These are phyloP conservation scores for Aspergillus taichungensis DNA, from an alignment of 495 filamentous ascomycete genomes.

Conservation along the genomic window DNA sequence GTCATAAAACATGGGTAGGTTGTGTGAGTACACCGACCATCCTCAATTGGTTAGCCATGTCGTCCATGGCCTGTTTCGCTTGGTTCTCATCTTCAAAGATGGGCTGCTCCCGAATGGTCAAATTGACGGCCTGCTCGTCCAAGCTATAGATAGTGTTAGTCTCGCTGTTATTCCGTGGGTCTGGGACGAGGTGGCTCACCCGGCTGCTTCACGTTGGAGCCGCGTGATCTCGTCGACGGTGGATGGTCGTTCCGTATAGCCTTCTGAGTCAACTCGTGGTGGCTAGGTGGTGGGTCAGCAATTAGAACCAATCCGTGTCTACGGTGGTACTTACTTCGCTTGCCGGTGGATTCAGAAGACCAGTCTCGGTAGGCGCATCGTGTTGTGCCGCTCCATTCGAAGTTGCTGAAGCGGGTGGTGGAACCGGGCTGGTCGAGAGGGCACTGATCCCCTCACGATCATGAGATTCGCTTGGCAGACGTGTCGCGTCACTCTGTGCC, in stretches of 20 bases:
- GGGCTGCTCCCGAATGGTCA: slow-evolving; percentile 87
- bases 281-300: slow-evolving; percentile 10
- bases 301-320: background rate
- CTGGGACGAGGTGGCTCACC: slow-evolving; percentile 29
- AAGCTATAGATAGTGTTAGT: slow-evolving; percentile 28
- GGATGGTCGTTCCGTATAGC: slow-evolving; percentile 59
- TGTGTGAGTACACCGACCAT: slow-evolving; percentile 37
- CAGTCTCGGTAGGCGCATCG: slow-evolving; percentile 12
- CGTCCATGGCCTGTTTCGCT: slow-evolving; percentile 79
- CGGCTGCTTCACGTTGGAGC: slow-evolving; percentile 69
- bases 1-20: slow-evolving; percentile 4
- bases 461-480: slow-evolving; percentile 25
- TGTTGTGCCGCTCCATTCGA: slow-evolving; percentile 26
- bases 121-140: slow-evolving; percentile 71
- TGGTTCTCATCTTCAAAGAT: slow-evolving; percentile 88
- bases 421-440: slow-evolving; percentile 14
- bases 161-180: background rate
- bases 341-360: slow-evolving; percentile 10
- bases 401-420: slow-evolving; percentile 10
- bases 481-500: slow-evolving; percentile 19
- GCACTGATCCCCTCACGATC: slow-evolving; percentile 16
- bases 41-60: slow-evolving; percentile 79
- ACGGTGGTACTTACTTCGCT: slow-evolving; percentile 18
- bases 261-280: slow-evolving; percentile 47
- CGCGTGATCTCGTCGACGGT: slow-evolving; percentile 73